Percentiles rank a stretch among this genome's conserved stretches.
phyloP scores from a whole-genome alignment of 1,139 yeast species.

The Taphrina pruni region DNA sequence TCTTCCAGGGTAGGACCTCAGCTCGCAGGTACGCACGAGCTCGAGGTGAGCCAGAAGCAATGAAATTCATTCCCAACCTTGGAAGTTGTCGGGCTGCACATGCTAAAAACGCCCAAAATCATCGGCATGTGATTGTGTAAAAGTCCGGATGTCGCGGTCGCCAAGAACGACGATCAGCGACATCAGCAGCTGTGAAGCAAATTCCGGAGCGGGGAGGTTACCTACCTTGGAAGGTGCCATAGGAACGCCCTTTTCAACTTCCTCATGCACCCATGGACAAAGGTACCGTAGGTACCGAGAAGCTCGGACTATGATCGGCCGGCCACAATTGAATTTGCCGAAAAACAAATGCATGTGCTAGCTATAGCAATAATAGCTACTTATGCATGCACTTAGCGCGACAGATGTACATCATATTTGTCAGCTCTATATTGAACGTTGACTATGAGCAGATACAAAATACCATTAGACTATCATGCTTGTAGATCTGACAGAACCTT shows the following conservation, averaged over 20 bases:
- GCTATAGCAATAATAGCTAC: no score
- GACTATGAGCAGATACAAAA: neutral
- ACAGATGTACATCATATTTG: no score
- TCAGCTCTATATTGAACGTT: no score
- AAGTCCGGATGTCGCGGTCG: neutral
- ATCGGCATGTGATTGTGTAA: neutral
- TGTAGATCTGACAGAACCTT: neutral
- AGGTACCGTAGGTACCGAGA: neutral
- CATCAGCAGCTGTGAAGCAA: neutral
- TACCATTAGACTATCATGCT: neutral
- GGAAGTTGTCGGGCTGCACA: neutral
- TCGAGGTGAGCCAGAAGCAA: no score
- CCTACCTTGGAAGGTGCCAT: slow-evolving; percentile 4
- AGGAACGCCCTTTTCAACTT: no score
- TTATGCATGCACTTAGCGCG: no score
- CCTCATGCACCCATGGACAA: no score
- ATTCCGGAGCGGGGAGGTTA: slow-evolving; percentile 7
- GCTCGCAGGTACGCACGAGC: no score
- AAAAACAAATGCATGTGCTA: no score
- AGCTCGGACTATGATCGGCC: slow-evolving; percentile 4
- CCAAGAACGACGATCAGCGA: neutral
- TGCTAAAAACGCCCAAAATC: neutral
- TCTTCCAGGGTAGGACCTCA: no score
- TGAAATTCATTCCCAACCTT: neutral
- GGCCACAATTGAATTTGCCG: no score